A percentile compares a stretch with the other conserved stretches of the same genome.
These are phyloP conservation scores for Magnusiomyces paraingens DNA, from an alignment of 1,139 yeast species.

Conservation along the genomic window DNA sequence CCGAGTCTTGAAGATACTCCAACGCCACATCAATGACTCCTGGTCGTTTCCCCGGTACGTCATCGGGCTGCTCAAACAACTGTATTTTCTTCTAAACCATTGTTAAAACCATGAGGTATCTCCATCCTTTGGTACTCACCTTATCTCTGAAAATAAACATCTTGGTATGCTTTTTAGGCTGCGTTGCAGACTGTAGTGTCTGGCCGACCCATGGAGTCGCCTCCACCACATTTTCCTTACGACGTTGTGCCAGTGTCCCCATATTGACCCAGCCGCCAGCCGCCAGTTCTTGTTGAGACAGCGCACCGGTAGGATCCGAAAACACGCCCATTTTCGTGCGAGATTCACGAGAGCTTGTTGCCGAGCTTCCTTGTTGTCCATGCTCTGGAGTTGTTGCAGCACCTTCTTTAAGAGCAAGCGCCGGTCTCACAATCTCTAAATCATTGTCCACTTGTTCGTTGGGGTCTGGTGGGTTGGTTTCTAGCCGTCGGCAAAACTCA, in stretches of 20 bases:
- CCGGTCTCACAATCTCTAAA: constrained; percentile 17
- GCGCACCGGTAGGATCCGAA: constrained; percentile 26
- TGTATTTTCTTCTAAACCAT: too few species aligned
- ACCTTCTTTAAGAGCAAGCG: constrained; percentile 18
- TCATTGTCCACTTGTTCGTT: constrained; percentile 34
- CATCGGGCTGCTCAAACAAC: constrained; percentile 11
- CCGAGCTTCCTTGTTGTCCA: constrained; percentile 4
- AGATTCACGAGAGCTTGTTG: constrained; percentile 5
- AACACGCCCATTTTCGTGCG: constrained; percentile 28
- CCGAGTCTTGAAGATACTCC: constrained; percentile 40
- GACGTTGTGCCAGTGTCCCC: constrained; percentile 46
- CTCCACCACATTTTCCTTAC: constrained; percentile 57
- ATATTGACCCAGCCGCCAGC: constrained; percentile 44
- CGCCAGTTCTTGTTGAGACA: constrained; percentile 11
- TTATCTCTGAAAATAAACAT: constrained; percentile 40
- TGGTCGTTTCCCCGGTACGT: constrained; percentile 39
- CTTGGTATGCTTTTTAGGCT: constrained; percentile 22
- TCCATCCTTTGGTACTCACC: constrained; percentile 16
- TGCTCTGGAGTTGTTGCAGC: constrained; percentile 20
- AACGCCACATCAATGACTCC: constrained; percentile 52
- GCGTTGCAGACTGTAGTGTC: constrained; percentile 37
- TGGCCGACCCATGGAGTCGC: constrained; percentile 70
- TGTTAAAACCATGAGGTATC: neutral
- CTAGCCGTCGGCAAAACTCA: constrained; percentile 42
- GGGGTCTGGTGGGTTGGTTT: constrained; percentile 26